Evolutionary conservation across 768 basidiomycete species (phyloP).

Genomic region (Kondoa malvinella): DNA sequence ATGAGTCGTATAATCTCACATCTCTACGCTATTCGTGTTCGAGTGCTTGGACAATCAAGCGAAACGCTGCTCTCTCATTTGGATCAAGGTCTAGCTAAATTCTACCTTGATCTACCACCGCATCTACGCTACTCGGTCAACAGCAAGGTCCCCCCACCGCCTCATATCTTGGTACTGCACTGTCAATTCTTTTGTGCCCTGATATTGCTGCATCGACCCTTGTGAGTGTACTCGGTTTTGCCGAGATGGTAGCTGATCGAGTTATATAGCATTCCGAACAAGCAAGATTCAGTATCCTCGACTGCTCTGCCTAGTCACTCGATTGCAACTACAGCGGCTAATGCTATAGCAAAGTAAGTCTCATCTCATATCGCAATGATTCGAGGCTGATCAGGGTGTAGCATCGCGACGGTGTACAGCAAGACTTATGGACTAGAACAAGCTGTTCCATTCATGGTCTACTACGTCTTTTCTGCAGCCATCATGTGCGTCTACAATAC

Average conservation of each 20-base stretch:
- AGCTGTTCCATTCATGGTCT: conserved; percentile 27
- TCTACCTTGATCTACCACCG: conserved; percentile 28
- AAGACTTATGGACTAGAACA: conserved; percentile 27
- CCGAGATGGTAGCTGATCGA: neutral
- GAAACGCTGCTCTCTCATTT: conserved; percentile 25
- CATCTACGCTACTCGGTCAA: conserved; percentile 25
- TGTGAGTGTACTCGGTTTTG: conserved; percentile 18
- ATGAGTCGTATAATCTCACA: conserved; percentile 28
- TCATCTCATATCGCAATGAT: neutral
- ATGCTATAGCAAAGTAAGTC: conserved; percentile 26
- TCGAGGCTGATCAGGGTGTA: neutral
- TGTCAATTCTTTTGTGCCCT: conserved; percentile 29
- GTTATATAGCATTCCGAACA: conserved; percentile 22
- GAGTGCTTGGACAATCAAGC: conserved; percentile 25
- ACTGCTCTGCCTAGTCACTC: conserved; percentile 22
- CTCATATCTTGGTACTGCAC: conserved; percentile 28
- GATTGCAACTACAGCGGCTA: conserved; percentile 28
- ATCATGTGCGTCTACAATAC: conserved; percentile 29
- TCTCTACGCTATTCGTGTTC: conserved; percentile 28
- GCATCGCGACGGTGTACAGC: conserved; percentile 24
- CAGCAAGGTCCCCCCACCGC: conserved; percentile 24
- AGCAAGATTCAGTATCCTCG: conserved; percentile 18
- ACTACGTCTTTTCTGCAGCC: conserved; percentile 29
- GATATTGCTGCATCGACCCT: conserved; percentile 30
- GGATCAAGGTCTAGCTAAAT: conserved; percentile 28